Conservation (phyloP, 2,329 filamentous ascomycete species). For the Hypoxylon sp. region DNA sequence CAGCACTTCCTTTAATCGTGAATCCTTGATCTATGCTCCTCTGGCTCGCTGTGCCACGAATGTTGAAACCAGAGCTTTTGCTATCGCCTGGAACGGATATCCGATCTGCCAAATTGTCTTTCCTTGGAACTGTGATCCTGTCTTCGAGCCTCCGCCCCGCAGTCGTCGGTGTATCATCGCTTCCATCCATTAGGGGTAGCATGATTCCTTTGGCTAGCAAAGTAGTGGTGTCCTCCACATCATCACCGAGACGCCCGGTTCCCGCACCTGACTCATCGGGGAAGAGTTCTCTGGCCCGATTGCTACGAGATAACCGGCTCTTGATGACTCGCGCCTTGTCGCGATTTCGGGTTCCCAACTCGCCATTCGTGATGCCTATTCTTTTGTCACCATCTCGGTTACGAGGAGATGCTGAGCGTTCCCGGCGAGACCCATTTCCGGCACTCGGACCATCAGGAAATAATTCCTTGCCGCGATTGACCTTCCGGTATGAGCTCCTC, state of each 20-base stretch:
- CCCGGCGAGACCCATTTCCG: constrained; percentile 55
- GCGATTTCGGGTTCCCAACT: constrained; percentile 58
- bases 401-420: constrained; percentile 69
- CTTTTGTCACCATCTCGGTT: constrained; percentile 61
- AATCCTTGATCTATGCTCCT: constrained; percentile 66
- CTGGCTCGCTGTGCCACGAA: constrained; percentile 71
- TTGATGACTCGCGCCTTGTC: constrained; percentile 64
- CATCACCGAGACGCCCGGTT: constrained; percentile 67
- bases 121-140: constrained; percentile 50
- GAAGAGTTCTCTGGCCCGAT: constrained; percentile 71
- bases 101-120: constrained; percentile 56
- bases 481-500: constrained; percentile 52
- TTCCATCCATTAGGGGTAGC: constrained; percentile 65
- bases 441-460: constrained; percentile 65
- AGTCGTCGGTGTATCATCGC: constrained; percentile 49
- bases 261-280: constrained; percentile 61
- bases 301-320: constrained; percentile 58
- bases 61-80: constrained; percentile 65
- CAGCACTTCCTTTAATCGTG: constrained; percentile 76
- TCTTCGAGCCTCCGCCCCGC: constrained; percentile 49
- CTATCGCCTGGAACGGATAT: constrained; percentile 53
- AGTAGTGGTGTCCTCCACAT: constrained; percentile 68
- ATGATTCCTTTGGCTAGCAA: constrained; percentile 65
- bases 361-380: constrained; percentile 55
- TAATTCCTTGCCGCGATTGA: constrained; percentile 73